These are phyloP conservation scores for Colletotrichum sp. DNA, from an alignment of 2,329 filamentous ascomycete species.

Conservation along the genomic window DNA sequence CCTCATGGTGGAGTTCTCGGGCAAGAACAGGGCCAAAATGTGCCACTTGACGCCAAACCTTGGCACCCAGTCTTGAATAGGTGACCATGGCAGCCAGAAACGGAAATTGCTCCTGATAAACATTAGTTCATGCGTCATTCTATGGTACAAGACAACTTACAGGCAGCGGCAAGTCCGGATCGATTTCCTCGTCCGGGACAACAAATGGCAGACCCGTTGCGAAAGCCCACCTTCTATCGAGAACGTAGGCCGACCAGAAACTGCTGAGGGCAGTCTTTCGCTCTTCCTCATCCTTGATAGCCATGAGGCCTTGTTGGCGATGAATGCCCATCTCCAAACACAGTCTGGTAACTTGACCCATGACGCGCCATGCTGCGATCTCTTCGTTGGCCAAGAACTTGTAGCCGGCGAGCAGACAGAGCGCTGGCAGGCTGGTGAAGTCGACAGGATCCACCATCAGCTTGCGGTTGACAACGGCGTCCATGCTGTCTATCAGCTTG, in stretches of 20 bases:
- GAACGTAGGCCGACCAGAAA: conserved; percentile 87
- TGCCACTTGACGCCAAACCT: conserved; percentile 84
- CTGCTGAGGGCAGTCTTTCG: conserved; percentile 71
- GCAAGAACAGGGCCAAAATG: conserved; percentile 67
- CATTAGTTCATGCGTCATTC: conserved; percentile 21
- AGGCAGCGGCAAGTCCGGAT: conserved; percentile 78
- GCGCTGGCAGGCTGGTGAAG: conserved; percentile 52
- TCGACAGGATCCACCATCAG: conserved; percentile 59
- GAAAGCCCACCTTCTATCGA: conserved; percentile 88
- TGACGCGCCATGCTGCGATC: conserved; percentile 83
- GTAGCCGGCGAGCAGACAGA: conserved; percentile 66
- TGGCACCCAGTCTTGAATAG: conserved; percentile 83
- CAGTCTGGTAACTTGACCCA: conserved; percentile 81
- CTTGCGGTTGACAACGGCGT: conserved; percentile 71
- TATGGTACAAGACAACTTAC: conserved; percentile 51
- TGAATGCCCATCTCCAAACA: conserved; percentile 87
- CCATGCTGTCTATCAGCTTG: conserved; percentile 78
- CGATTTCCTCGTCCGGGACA: conserved; percentile 85
- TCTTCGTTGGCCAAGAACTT: conserved; percentile 89
- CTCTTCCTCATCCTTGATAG: conserved; percentile 72
- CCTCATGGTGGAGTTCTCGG: conserved; percentile 70
- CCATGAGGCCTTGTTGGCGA: conserved; percentile 73
- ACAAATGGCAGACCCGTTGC: conserved; percentile 89
- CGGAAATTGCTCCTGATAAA: conserved; percentile 56
- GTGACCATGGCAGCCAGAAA: conserved; percentile 86